phyloP scores from a whole-genome alignment of 1,139 yeast species.

The Candida buenavistaensis region DNA sequence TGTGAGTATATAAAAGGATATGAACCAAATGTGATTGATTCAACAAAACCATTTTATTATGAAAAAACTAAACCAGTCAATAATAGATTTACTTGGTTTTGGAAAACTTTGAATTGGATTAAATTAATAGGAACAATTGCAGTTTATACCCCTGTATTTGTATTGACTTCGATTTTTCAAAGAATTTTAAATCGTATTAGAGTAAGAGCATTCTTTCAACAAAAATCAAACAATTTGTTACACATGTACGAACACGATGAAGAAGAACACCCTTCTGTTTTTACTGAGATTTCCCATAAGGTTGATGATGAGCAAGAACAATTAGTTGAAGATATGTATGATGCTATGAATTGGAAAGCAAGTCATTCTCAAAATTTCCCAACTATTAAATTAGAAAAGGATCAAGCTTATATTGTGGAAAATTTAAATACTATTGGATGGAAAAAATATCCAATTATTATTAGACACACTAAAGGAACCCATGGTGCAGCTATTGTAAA shows the following conservation, averaged over 20 bases:
- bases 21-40: constrained; percentile 55
- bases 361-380: constrained; percentile 32
- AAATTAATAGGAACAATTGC: constrained; percentile 39
- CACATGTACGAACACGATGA: constrained; percentile 26
- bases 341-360: constrained; percentile 49
- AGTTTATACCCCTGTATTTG: constrained; percentile 52
- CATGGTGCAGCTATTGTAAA: constrained; percentile 85
- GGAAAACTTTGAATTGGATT: constrained; percentile 48
- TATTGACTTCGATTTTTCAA: constrained; percentile 45
- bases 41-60: constrained; percentile 27
- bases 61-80: constrained; percentile 6
- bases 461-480: constrained; percentile 62
- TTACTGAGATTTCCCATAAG: constrained; percentile 19
- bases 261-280: constrained; percentile 11
- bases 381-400: constrained; percentile 35
- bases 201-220: constrained; percentile 29
- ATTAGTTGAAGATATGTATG: constrained; percentile 61
- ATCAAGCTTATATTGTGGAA: constrained; percentile 54
- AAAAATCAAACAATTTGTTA: constrained; percentile 29
- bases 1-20: constrained; percentile 52
- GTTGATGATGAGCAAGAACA: constrained; percentile 56
- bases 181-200: constrained; percentile 35
- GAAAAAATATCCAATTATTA: constrained; percentile 71
- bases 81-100: constrained; percentile 12
- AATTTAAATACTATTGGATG: constrained; percentile 61